phyloP scores from a whole-genome alignment of 805 yeast species.

The Kazachstania psychrophila region DNA sequence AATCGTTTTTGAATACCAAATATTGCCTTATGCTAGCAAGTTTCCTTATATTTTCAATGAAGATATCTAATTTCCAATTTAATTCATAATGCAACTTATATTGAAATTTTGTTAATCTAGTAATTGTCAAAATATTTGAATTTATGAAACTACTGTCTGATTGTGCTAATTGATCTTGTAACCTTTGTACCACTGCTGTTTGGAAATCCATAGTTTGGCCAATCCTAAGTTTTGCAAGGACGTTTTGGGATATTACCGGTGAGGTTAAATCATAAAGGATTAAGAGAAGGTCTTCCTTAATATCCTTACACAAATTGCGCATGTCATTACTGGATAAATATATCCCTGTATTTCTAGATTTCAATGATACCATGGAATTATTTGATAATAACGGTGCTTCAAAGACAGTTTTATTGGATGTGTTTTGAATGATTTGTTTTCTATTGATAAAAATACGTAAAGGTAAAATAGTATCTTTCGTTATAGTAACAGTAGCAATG shows the following conservation, averaged over 20 bases:
- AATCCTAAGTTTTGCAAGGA: conserved; percentile 18
- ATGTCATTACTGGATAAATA: conserved; percentile 27
- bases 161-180: conserved; percentile 1
- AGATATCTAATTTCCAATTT: conserved; percentile 27
- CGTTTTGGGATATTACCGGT: conserved; percentile 12
- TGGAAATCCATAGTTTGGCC: conserved; percentile 21
- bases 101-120: conserved; percentile 19
- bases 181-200: conserved; percentile 8
- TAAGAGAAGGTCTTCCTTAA: conserved; percentile 20
- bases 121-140: conserved; percentile 17
- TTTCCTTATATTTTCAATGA: conserved; percentile 19
- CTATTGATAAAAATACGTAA: conserved; percentile 25
- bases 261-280: conserved; percentile 25
- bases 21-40: conserved; percentile 19
- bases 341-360: conserved; percentile 23
- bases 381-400: conserved; percentile 30
- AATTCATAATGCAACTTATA: conserved; percentile 21
- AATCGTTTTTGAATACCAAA: conserved; percentile 15
- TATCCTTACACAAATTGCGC: conserved; percentile 19
- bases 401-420: conserved; percentile 13
- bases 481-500: conserved; percentile 19
- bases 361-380: conserved; percentile 27
- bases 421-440: conserved; percentile 19
- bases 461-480: conserved; percentile 18
- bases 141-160: conserved; percentile 1